Percentiles rank a stretch among this genome's conserved stretches.
Conservation (phyloP, 2,329 filamentous ascomycete genomes). For the Diaporthe nobilis region DNA sequence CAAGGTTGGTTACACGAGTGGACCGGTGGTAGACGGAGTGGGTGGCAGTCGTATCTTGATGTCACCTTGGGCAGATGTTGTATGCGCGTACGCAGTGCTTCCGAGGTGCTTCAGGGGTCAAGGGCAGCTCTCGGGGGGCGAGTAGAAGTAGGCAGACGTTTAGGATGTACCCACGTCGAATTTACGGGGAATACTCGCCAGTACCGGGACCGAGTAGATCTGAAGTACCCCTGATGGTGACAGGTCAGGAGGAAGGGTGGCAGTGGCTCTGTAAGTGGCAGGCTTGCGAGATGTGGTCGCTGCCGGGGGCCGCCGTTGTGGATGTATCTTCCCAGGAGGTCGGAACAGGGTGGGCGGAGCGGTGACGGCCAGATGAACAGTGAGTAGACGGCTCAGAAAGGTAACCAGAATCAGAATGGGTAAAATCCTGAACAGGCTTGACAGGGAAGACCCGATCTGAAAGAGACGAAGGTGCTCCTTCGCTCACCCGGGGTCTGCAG, state of each 20-base stretch:
- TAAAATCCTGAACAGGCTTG: constrained; percentile 25
- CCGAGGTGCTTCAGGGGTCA: not conserved
- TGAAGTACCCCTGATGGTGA: constrained; percentile 29
- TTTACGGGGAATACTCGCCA: constrained; percentile 25
- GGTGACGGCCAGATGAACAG: not conserved
- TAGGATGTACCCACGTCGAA: constrained; percentile 29
- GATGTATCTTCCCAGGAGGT: constrained; percentile 17
- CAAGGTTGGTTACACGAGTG: constrained; percentile 33
- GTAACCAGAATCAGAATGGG: constrained; percentile 34
- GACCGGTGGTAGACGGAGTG: constrained; percentile 1
- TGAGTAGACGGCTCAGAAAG: not conserved
- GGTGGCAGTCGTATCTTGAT: constrained; percentile 31
- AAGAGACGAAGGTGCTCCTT: constrained; percentile 18
- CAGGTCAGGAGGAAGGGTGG: constrained; percentile 17
- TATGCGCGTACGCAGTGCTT: not conserved
- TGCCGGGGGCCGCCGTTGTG: constrained; percentile 9
- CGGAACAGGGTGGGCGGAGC: constrained; percentile 32
- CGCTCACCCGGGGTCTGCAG: constrained; percentile 35
- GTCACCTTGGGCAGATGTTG: constrained; percentile 28
- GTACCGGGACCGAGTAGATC: constrained; percentile 22
- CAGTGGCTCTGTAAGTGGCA: constrained; percentile 22
- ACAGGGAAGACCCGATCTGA: constrained; percentile 29
- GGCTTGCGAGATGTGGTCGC: constrained; percentile 24
- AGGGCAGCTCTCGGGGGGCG: constrained; percentile 3
- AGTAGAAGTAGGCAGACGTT: constrained; percentile 32